These are phyloP conservation scores for Barnettozyma siamensis DNA, from an alignment of 805 yeast genomes.

Conservation along the genomic window DNA sequence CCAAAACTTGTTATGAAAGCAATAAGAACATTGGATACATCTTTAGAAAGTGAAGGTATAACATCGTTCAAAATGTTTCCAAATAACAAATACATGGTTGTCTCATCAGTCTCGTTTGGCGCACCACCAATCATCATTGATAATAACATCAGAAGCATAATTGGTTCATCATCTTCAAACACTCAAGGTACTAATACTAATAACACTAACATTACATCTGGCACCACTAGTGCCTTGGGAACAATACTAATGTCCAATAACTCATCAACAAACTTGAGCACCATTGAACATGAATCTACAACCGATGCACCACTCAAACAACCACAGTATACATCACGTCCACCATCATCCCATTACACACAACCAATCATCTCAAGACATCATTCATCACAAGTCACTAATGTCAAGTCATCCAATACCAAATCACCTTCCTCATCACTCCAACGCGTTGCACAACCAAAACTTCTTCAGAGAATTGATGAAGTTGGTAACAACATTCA, in stretches of 20 bases:
- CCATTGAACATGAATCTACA: too few species aligned
- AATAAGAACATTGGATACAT: conserved; percentile 53
- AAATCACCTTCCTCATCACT: conserved; percentile 7
- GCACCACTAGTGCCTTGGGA: too few species aligned
- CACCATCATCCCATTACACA: too few species aligned
- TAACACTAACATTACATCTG: too few species aligned
- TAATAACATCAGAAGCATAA: conserved; percentile 39
- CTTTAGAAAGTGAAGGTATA: conserved; percentile 82
- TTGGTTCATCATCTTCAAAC: neutral
- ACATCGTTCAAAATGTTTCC: conserved; percentile 76
- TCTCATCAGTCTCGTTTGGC: conserved; percentile 56
- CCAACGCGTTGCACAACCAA: conserved; percentile 51
- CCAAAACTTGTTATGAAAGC: conserved; percentile 69
- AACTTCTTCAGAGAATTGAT: conserved; percentile 55
- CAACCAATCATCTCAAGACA: neutral
- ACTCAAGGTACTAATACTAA: neutral
- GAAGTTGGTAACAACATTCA: conserved; percentile 82
- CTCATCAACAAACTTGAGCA: too few species aligned
- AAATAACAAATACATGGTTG: conserved; percentile 49
- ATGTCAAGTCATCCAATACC: neutral
- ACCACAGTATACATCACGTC: too few species aligned
- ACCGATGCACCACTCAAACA: too few species aligned
- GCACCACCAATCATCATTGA: conserved; percentile 66
- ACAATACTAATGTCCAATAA: neutral
- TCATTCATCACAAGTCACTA: too few species aligned